Percentiles rank a stretch among this genome's conserved stretches.
phyloP scores from a whole-genome alignment of 148 eudicot species.

The Chenopodium formosanum region DNA sequence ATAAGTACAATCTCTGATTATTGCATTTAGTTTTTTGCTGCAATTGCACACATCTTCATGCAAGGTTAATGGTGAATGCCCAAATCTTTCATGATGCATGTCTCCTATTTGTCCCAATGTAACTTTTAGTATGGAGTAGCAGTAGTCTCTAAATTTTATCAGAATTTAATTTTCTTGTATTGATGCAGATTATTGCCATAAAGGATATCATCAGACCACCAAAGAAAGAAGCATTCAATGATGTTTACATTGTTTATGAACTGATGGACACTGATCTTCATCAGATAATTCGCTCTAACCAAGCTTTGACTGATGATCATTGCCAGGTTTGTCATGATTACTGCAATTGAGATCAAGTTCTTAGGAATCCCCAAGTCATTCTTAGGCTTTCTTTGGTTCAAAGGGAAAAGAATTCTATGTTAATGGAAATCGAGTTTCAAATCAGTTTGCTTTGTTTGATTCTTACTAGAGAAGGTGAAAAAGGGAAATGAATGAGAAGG shows the following conservation, averaged over 20 bases:
- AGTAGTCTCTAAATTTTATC: not conserved
- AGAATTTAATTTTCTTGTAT: not conserved
- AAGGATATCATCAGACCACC: slow-evolving; percentile 73
- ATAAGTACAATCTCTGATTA: not conserved
- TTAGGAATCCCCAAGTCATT: not conserved
- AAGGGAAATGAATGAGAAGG: too few species aligned
- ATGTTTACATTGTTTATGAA: slow-evolving; percentile 76
- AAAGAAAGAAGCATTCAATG: slow-evolving; percentile 53
- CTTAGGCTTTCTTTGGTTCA: not conserved
- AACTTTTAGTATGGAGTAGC: not conserved
- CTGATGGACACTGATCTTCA: slow-evolving; percentile 84
- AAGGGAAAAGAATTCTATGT: not conserved
- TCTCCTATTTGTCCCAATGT: not conserved
- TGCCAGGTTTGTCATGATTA: slow-evolving; percentile 46
- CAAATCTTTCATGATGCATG: too few species aligned
- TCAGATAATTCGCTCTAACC: slow-evolving; percentile 68
- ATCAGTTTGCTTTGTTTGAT: not conserved
- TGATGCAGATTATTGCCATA: slow-evolving; percentile 51
- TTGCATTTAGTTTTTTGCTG: not conserved
- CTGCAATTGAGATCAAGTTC: not conserved
- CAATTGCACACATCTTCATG: not conserved
- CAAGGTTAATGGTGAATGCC: not conserved
- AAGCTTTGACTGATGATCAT: slow-evolving; percentile 57
- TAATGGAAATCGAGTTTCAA: not conserved
- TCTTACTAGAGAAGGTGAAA: too few species aligned